Base-by-base conservation (phyloP, 2,329 filamentous ascomycete genomes). In the Zymoseptoria crescenta region DNA sequence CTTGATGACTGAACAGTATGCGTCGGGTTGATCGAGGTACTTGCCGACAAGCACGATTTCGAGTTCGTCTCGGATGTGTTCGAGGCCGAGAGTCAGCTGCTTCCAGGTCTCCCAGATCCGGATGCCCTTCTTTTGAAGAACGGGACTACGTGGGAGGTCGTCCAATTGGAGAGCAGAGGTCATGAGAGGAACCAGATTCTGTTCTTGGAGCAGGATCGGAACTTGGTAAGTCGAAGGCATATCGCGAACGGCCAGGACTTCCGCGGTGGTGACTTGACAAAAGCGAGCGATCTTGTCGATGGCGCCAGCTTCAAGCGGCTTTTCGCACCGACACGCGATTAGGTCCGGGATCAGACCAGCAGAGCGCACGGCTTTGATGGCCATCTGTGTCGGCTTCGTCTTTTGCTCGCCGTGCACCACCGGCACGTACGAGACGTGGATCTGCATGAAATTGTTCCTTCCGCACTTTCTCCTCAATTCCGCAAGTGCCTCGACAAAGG, bases 351-450 rank as follows among this genome's bases (percentile, higher is more conserved):
- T 75, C 59, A 83, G 76, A 71, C 91, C 91, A 63, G 89, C 87
- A 71, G 88, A 92, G 63, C 93, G 87, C 62, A 92, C 86, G 68
- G 88, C 85, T 71, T 87, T 87, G 69, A 97, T 91, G 27, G 93
- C 90, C 69, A 90, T 85, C 74, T 99, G 94, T 0, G 94, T 99
- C 0, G 94, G 94, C 78, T 97, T 97, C 8, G 92, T 97, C 83
- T 97, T 97, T 75, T 96, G 86, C 79, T 97, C 87, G 35, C 83
- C 82, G 61, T 81, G 76, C 48, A 87, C 83, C 35, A 93, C 82
- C 1, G 92, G 94, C 35, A 97, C 87, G 68, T 92, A 89, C 4
- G 88, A 91, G 62, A 96, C 93, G 75, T 91, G 87, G 65, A 96
- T 95, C 72, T 91, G 87, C 72, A 92, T 77, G 74, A 96, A 95